Base-by-base conservation (phyloP, 2,329 filamentous ascomycete genomes). In the Fusarium annulatum region DNA sequence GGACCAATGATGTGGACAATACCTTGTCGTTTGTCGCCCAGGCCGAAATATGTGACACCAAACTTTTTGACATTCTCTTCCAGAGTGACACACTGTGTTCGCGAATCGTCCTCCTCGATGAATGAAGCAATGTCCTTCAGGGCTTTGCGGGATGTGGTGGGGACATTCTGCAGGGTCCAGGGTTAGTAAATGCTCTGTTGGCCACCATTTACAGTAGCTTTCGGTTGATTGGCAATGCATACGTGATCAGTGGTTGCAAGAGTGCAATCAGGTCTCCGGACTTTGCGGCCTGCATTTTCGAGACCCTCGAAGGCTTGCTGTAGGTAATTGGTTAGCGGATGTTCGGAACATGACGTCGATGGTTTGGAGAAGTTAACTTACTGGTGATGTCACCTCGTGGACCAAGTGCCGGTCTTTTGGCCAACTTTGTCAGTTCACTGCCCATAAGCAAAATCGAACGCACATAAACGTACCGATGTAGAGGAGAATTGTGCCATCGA, bases 1-100 rank as follows among this genome's bases (percentile, higher is more conserved):
- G 96, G 96, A 41, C 96, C 96, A 78, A 99, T 98, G 79, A 99
- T 94, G 85, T 99, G 96, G 66, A 98, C 96, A 79, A 99, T 99
- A 76, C 96, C 96, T 85, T 99, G 96, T 75, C 96, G 92, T 88
- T 96, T 97, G 85, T 98, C 96, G 77, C 93, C 94, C 73, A 99
- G 91, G 71, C 96, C 96, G 81, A 99, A 99, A 86, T 98, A 98
- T 82, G 95, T 98, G 80, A 99, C 88, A 80, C 94, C 95, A 81
- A 98, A 98, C 75, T 96, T 94, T 86, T 96, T 96, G 79, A 99
- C 96, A 79, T 99, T 99, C 79, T 98, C 92, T 86, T 99, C 96
- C 72, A 99, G 91, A 45, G 96, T 98, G 79, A 95, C 91, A 84
- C 95, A 98, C 89, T 99, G 96, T 75, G 94, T 89, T 80, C 95